These are phyloP conservation scores for Escovopsis sp. DNA, from an alignment of 2,329 filamentous ascomycete genomes.

Conservation along the genomic window DNA sequence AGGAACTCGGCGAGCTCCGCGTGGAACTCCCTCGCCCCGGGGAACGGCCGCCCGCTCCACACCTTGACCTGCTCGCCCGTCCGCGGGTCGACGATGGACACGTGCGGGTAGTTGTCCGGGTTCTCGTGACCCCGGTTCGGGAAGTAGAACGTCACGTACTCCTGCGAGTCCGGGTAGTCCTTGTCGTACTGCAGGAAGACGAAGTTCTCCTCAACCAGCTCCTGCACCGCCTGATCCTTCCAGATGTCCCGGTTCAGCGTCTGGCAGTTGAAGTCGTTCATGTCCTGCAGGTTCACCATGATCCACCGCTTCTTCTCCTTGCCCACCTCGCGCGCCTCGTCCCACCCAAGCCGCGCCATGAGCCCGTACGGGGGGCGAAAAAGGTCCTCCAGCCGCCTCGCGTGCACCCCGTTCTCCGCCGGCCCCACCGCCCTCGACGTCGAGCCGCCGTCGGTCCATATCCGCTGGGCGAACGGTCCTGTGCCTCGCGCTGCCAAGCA, in stretches of 20 bases:
- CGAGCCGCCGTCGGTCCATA: conserved; percentile 19
- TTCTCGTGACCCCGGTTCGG: conserved; percentile 54
- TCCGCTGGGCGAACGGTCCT: conserved; percentile 25
- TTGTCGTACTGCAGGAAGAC: conserved; percentile 92
- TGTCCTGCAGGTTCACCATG: conserved; percentile 87
- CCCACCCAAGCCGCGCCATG: conserved; percentile 68
- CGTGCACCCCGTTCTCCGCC: conserved; percentile 44
- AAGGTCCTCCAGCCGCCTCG: conserved; percentile 71
- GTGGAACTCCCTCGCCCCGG: conserved; percentile 65
- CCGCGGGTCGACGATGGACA: conserved; percentile 86
- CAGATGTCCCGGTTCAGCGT: conserved; percentile 87
- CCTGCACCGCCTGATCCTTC: conserved; percentile 69
- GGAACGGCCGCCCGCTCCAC: conserved; percentile 76
- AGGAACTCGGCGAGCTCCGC: conserved; percentile 90
- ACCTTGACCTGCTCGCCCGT: conserved; percentile 96
- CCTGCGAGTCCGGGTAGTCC: conserved; percentile 59
- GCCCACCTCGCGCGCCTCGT: conserved; percentile 69
- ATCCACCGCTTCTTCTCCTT: conserved; percentile 90
- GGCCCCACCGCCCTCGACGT: conserved; percentile 6
- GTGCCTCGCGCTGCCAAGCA: conserved; percentile 10
- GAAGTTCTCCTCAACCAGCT: conserved; percentile 82
- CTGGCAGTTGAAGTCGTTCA: conserved; percentile 88
- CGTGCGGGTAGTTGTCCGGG: conserved; percentile 85
- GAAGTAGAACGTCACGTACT: conserved; percentile 89
- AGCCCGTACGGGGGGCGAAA: conserved; percentile 87